These are phyloP conservation scores for Candida coleopterorum DNA, from an alignment of 805 yeast genomes.

Conservation along the genomic window DNA sequence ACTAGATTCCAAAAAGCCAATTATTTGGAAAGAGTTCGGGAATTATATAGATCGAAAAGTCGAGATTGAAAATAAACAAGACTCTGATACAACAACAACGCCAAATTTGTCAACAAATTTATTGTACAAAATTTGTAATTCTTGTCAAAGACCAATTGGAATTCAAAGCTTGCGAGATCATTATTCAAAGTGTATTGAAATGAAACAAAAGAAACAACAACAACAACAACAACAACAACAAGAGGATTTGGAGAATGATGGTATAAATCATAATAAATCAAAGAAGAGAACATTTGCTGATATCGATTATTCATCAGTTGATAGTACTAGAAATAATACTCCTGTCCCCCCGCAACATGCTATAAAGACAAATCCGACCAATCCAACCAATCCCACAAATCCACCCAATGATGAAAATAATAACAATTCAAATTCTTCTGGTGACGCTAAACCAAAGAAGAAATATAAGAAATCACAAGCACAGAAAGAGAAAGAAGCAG, in stretches of 20 bases:
- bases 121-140: conserved; percentile 34
- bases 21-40: conserved; percentile 43
- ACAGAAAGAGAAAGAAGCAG: conserved; percentile 43
- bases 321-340: conserved; percentile 34
- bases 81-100: conserved; percentile 18
- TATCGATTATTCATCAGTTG: conserved; percentile 34
- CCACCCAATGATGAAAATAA: too few relatives aligned
- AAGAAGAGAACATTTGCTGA: conserved; percentile 14
- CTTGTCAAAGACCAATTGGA: conserved; percentile 39
- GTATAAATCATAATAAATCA: conserved; percentile 4
- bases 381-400: too few relatives aligned
- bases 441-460: conserved; percentile 30
- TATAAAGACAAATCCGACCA: too few relatives aligned
- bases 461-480: conserved; percentile 41
- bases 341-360: conserved; percentile 29
- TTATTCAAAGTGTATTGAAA: conserved; percentile 32
- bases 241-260: too few relatives aligned
- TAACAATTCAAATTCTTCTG: not conserved
- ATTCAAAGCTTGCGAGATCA: conserved; percentile 28
- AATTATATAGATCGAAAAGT: conserved; percentile 37
- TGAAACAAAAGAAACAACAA: conserved; percentile 30
- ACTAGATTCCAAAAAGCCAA: conserved; percentile 18
- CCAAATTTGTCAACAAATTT: conserved; percentile 27
- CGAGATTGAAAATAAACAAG: conserved; percentile 18
- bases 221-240: too few relatives aligned